Evolutionary conservation across 805 yeast species (phyloP).

Genomic region (Candida montana): DNA sequence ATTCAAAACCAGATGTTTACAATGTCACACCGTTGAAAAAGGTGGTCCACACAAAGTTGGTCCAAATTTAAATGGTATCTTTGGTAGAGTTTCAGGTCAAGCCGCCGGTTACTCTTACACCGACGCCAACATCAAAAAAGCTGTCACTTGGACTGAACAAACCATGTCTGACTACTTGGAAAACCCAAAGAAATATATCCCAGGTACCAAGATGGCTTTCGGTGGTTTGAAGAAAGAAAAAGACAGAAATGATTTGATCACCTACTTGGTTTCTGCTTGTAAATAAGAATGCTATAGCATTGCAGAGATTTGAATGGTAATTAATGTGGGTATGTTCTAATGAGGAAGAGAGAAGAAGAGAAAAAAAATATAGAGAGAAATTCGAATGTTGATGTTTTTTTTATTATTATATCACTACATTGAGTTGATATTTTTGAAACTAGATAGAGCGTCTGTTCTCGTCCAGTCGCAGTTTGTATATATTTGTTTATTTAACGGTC

Average conservation of each 20-base stretch:
- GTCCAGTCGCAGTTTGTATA: background rate
- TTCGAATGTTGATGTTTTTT: too few relatives aligned
- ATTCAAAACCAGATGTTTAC: conserved; percentile 98
- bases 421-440: too few relatives aligned
- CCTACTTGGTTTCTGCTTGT: conserved; percentile 64
- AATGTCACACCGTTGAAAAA: conserved; percentile 94
- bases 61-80: conserved; percentile 94
- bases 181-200: conserved; percentile 99
- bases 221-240: conserved; percentile 99
- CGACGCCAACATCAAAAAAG: conserved; percentile 96
- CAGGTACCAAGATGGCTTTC: conserved; percentile 99
- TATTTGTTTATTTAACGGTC: conserved; percentile 4
- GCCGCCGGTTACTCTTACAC: conserved; percentile 95
- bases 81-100: conserved; percentile 88
- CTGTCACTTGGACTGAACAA: conserved; percentile 82
- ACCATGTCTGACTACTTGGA: conserved; percentile 92
- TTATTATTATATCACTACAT: too few relatives aligned
- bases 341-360: too few relatives aligned
- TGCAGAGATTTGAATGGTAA: too few relatives aligned
- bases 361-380: too few relatives aligned
- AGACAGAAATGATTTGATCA: conserved; percentile 95
- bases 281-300: too few relatives aligned
- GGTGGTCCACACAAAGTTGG: conserved; percentile 99
- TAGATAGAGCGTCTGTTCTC: background rate
- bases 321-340: too few relatives aligned